These are phyloP conservation scores for Trypanosoma vivax DNA, from an alignment of 208 protist genomes.

Conservation along the genomic window DNA sequence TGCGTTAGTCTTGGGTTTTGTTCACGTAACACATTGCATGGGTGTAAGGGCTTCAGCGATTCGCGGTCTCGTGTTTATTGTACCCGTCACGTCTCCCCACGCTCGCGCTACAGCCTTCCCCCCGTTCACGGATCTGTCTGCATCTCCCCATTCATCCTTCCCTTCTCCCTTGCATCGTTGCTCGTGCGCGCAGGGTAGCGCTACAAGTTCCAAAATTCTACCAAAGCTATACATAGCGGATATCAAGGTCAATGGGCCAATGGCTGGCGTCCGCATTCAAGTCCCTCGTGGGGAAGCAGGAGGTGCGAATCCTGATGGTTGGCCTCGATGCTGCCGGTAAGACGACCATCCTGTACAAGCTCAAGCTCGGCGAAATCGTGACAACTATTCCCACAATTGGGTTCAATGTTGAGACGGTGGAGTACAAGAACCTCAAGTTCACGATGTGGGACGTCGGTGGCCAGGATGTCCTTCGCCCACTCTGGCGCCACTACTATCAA, in stretches of 20 bases:
- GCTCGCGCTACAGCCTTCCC: slow-evolving; percentile 5
- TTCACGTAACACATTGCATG: background rate
- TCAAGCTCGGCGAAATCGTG: slow-evolving; percentile 95
- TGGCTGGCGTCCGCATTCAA: slow-evolving; percentile 55
- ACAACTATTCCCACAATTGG: slow-evolving; percentile 97
- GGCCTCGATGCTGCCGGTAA: slow-evolving; percentile 98
- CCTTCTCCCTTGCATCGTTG: too few species aligned
- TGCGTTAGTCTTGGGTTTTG: background rate
- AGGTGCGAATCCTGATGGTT: slow-evolving; percentile 97
- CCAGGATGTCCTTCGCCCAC: slow-evolving; percentile 93
- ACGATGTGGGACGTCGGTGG: slow-evolving; percentile 96
- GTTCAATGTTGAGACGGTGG: slow-evolving; percentile 96
- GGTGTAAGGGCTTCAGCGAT: background rate
- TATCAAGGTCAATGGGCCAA: slow-evolving; percentile 21
- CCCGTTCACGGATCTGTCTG: background rate
- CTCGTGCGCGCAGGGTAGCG: too few species aligned
- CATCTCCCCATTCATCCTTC: background rate
- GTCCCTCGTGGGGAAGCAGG: slow-evolving; percentile 92
- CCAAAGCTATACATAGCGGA: too few species aligned
- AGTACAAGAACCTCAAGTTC: slow-evolving; percentile 97
- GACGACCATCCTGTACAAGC: slow-evolving; percentile 97
- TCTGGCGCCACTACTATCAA: slow-evolving; percentile 97
- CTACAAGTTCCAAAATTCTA: too few species aligned
- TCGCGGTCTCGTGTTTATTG: slow-evolving; percentile 2
- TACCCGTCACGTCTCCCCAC: background rate